phyloP scores from a whole-genome alignment of 1,139 yeast species.

The Candida dubliniensis region DNA sequence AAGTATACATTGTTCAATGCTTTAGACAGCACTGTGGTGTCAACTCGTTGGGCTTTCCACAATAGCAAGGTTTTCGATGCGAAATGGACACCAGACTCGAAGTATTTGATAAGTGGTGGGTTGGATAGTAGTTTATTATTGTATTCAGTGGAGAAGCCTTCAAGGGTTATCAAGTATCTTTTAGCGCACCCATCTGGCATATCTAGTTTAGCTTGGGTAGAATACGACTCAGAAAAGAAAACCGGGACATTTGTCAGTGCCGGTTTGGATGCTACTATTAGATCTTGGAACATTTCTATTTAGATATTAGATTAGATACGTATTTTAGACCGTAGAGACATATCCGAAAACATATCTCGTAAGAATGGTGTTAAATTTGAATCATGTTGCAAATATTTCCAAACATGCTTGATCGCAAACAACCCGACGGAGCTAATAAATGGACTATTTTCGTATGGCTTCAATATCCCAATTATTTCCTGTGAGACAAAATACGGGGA shows the following conservation, averaged over 20 bases:
- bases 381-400: too few species aligned
- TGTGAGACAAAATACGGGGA: too few species aligned
- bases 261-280: conserved; percentile 83
- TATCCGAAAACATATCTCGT: too few species aligned
- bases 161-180: conserved; percentile 67
- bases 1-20: conserved; percentile 71
- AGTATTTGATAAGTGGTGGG: conserved; percentile 74
- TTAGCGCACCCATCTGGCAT: conserved; percentile 93
- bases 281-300: conserved; percentile 58
- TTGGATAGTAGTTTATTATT: conserved; percentile 79
- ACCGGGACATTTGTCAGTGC: conserved; percentile 54
- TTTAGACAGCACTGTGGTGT: conserved; percentile 56
- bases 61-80: conserved; percentile 77
- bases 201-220: conserved; percentile 67
- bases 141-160: conserved; percentile 77
- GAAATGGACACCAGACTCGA: conserved; percentile 75
- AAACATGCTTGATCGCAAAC: too few species aligned
- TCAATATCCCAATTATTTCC: too few species aligned
- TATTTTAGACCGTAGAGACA: neutral
- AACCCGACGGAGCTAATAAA: too few species aligned
- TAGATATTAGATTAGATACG: neutral
- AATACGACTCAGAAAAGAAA: conserved; percentile 30
- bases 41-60: conserved; percentile 96
- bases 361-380: too few species aligned
- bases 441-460: too few species aligned